Evolutionary conservation across 345 rosid genomes (phyloP), one percentile per base, ranked within the genome.

Genomic region (Balakata baccata): DNA sequence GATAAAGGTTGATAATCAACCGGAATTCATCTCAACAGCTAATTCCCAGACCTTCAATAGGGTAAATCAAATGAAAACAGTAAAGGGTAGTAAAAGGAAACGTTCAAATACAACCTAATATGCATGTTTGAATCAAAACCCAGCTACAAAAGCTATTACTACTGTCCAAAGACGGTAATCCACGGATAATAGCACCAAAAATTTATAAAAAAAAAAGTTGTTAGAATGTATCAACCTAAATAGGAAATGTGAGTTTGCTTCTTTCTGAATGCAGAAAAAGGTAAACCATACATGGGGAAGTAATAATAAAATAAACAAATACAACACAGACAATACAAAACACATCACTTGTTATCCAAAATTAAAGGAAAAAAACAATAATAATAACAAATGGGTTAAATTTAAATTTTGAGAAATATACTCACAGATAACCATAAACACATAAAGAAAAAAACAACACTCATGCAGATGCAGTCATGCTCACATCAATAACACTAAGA

Each of bases 211-310:
- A 22, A 45, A 25, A 10, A 9, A 54, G 29, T 43, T 2, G 12
- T 25, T 47, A 54, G 54, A 49, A 65, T 65, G 23, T 46, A 45
- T 45, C 52, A 45, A 65, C 22, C 68, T 37, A 59, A 76, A 71
- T 74, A 75, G 45, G 78, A 74, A 78, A 82, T 77, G 77, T 70
- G 73, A 81, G 78, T 45, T 73, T 75, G 77, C 81, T 79, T 78
- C 62, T 11, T 39, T 71, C 52, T 50, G 46, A 67, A 72, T 52
- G n/a, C 41, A 72, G n/a, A 64, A 60, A 68, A 73, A 73, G 53
- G 20, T 52, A 68, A 56, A 62, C 75, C 74, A 41, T n/a, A 74
- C 62, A 68, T 18, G 41, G 53, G 60, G 70, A 80, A 43, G 70
- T 17, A 73, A 9, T 11, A 75, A 43, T 60, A 45, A 38, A 18